phyloP scores from a whole-genome alignment of 2,329 filamentous ascomycete species.

The Hypoxylon sp. region DNA sequence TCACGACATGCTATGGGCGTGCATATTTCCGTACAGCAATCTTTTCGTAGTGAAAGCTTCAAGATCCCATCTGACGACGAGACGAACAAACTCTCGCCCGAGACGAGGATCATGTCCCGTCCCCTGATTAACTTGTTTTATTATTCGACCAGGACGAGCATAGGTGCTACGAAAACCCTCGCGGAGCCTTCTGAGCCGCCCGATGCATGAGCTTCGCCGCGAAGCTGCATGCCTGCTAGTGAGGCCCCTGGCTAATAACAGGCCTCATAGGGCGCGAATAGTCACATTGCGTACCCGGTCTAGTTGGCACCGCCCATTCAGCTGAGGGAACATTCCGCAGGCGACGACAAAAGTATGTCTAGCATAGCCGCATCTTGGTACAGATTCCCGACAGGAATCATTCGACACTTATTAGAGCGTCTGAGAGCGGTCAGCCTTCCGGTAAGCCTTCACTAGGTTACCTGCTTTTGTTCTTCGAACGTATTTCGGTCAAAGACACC shows the following conservation, averaged over 20 bases:
- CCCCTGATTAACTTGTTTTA: not conserved
- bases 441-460: not conserved
- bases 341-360: slow-evolving; percentile 14
- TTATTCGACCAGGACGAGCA: not conserved
- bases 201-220: slow-evolving; percentile 9
- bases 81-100: slow-evolving; percentile 13
- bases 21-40: not conserved
- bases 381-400: slow-evolving; percentile 16
- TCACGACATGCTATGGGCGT: slow-evolving; percentile 16
- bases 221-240: slow-evolving; percentile 4
- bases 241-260: slow-evolving; percentile 2
- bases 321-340: slow-evolving; percentile 7
- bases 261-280: slow-evolving; percentile 22
- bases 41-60: not conserved
- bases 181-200: slow-evolving; percentile 19
- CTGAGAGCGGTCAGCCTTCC: slow-evolving; percentile 14
- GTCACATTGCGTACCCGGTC: slow-evolving; percentile 11
- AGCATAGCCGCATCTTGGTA: slow-evolving; percentile 14
- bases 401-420: slow-evolving; percentile 18
- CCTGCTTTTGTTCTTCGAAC: not conserved
- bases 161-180: not conserved
- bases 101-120: slow-evolving; percentile 5
- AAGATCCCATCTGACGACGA: slow-evolving; percentile 12
- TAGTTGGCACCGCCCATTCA: slow-evolving; percentile 11
- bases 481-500: not conserved